Base-by-base conservation (phyloP, 1,139 yeast genomes). In the Suzukiozyma palmioleophila region DNA sequence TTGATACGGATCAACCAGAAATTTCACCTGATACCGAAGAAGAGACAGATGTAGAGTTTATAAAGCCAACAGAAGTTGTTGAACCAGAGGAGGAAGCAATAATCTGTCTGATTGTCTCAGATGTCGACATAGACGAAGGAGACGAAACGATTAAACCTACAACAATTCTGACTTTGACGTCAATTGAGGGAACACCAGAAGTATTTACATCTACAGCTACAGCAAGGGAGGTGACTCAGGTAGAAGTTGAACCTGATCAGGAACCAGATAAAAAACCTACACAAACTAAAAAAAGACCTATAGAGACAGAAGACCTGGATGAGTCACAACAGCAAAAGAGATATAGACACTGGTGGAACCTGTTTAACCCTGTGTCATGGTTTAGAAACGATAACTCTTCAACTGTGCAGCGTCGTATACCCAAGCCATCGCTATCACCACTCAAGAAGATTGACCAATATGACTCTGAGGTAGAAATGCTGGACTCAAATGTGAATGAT, bases 51-150 rank as follows among this genome's bases (percentile, higher is more conserved):
- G 33, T 14, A 10, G 36, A 33, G 8, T 11, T 25, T 5, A n/a
- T 33, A 8, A 9, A 5, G 8, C 36, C 36, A 33, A 33, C 29
- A 12, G 27, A 33, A 16, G 32, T 39, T 25, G 32, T 41, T 22
- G 44, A 41, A 27, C 43, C 44, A 3, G 44, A 39, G 10, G 13
- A 16, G 8, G 33, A 21, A 16, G 4, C 13, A 11, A 13, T 14
- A n/a, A 30, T 13, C 13, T n/a, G 14, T 11, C 26, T 25, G 30
- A 25, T 25, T 8, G 12, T 33, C 4, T 33, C 29, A 3, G 36
- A 33, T n/a, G 11, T 26, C 3, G 36, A 33, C 5, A 25, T 14
- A 5, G 30, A 13, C 3, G 43, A 32, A 33, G 39, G 32, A 24
- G 39, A 38, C n/a, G 33, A 35, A 8, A 27, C 25, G 6, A 35